Conservation (phyloP, 2,329 filamentous ascomycete species). For the Clarireedia homoeocarpa region DNA sequence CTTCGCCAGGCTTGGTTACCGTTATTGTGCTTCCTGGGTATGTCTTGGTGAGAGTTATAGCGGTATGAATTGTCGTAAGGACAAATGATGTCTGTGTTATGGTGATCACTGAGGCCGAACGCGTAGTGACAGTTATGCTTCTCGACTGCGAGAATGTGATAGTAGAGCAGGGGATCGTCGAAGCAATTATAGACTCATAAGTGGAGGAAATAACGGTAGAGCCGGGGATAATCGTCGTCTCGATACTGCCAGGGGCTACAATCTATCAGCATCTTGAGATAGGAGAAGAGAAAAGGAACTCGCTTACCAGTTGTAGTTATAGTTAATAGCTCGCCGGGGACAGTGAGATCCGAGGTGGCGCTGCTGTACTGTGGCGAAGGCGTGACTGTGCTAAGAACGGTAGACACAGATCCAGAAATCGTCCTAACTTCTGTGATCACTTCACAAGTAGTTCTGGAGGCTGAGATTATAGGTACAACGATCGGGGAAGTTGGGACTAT, state of each 20-base stretch:
- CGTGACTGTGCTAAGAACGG: background rate
- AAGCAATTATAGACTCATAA: background rate
- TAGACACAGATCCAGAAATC: background rate
- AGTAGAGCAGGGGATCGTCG: background rate
- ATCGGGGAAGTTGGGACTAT: background rate
- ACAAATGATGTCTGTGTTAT: background rate
- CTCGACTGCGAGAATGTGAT: background rate
- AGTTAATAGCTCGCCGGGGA: background rate
- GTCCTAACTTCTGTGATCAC: background rate
- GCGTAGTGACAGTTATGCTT: background rate
- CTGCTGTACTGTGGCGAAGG: background rate
- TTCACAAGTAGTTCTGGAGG: background rate
- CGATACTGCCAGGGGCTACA: slow-evolving; percentile 1
- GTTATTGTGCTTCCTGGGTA: background rate
- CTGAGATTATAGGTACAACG: background rate
- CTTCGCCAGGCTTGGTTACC: background rate
- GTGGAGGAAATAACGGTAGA: background rate
- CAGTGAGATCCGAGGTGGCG: background rate
- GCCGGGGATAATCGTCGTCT: background rate
- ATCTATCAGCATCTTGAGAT: background rate
- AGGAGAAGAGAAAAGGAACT: background rate
- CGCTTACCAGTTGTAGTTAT: background rate
- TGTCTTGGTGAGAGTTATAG: background rate
- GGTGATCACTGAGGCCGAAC: background rate
- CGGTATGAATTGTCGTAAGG: background rate